Evolutionary conservation across 148 eudicot genomes (phyloP).

Genomic region (Rhododendron molle): DNA sequence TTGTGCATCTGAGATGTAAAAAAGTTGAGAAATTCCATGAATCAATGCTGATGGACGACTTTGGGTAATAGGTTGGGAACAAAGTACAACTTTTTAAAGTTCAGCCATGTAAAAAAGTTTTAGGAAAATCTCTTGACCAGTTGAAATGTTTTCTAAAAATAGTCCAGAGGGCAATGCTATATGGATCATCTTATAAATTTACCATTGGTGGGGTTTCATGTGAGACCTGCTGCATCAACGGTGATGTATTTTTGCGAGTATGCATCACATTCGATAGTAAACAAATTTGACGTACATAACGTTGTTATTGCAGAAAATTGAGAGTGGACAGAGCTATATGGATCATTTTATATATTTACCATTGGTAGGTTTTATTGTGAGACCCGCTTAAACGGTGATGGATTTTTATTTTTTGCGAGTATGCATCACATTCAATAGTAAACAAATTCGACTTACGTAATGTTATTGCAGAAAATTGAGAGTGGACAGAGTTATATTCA

Average conservation of each 20-base stretch:
- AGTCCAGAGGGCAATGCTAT: too few relatives aligned
- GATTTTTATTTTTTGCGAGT: too few relatives aligned
- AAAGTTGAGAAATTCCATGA: not conserved
- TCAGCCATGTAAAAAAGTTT: too few relatives aligned
- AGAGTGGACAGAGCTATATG: not conserved
- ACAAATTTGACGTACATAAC: not conserved
- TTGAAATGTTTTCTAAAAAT: too few relatives aligned
- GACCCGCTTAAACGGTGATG: not conserved
- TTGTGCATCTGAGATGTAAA: not conserved
- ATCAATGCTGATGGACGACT: not conserved
- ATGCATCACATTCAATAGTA: too few relatives aligned
- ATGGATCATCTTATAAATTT: not conserved
- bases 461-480: not conserved
- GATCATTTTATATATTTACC: not conserved
- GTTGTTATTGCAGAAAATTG: not conserved
- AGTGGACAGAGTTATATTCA: not conserved
- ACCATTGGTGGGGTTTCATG: not conserved
- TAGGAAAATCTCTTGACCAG: too few relatives aligned
- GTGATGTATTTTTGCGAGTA: not conserved
- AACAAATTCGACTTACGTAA: too few relatives aligned
- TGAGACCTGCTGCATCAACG: not conserved
- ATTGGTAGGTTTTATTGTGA: not conserved
- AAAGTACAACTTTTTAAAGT: too few relatives aligned
- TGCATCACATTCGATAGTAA: not conserved
- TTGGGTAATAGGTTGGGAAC: not conserved